Conservation (phyloP, 208 protist species). For the Vickermania spadyakhi region DNA sequence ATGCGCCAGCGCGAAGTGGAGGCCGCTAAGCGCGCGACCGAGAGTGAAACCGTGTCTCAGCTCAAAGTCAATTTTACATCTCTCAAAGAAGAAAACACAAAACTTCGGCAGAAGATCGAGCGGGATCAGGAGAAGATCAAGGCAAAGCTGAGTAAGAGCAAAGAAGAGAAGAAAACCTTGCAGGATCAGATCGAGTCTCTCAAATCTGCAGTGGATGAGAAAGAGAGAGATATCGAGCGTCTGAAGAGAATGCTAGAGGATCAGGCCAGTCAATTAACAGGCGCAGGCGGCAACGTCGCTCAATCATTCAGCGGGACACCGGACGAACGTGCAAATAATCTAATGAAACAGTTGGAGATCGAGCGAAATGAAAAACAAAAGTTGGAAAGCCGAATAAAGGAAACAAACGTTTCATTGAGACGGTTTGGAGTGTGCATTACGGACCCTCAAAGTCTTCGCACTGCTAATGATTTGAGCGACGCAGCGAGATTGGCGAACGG, state of each 20-base stretch:
- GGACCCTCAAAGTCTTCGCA: slow-evolving; percentile 18
- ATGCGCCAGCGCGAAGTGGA: slow-evolving; percentile 65
- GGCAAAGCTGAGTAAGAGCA: slow-evolving; percentile 66
- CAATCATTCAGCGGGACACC: slow-evolving; percentile 4
- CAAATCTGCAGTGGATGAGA: slow-evolving; percentile 38
- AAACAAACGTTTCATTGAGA: slow-evolving; percentile 76
- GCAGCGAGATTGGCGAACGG: slow-evolving; percentile 15
- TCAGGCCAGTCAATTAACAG: slow-evolving; percentile 4
- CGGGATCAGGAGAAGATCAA: slow-evolving; percentile 89
- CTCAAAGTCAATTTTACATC: slow-evolving; percentile 71
- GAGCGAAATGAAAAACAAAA: slow-evolving; percentile 30
- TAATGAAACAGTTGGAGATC: slow-evolving; percentile 47
- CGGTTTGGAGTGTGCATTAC: slow-evolving; percentile 76
- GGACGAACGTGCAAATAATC: slow-evolving; percentile 17
- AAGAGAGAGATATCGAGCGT: slow-evolving; percentile 68
- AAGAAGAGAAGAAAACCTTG: slow-evolving; percentile 66
- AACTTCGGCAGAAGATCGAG: slow-evolving; percentile 86
- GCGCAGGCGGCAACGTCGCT: not conserved
- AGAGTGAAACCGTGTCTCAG: slow-evolving; percentile 61
- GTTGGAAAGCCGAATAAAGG: slow-evolving; percentile 59
- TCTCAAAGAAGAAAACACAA: slow-evolving; percentile 72
- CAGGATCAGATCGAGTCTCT: slow-evolving; percentile 65
- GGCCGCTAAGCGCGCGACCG: slow-evolving; percentile 36
- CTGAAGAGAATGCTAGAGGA: slow-evolving; percentile 80
- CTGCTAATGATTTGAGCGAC: slow-evolving; percentile 4